Conservation (phyloP, 2,329 filamentous ascomycete genomes). For the Phialocephala sp. region DNA sequence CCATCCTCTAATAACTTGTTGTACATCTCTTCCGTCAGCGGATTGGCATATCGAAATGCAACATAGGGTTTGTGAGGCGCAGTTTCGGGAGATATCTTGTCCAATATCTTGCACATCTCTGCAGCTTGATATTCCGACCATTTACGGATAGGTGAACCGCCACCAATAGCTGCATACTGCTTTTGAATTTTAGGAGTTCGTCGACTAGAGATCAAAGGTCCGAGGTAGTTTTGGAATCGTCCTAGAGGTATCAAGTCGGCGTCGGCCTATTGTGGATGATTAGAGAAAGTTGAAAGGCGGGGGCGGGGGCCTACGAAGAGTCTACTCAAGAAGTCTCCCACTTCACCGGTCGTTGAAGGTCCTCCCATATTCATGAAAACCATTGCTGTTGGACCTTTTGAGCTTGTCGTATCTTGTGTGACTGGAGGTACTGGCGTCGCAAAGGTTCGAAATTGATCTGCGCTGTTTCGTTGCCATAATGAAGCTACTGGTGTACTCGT, state of each 20-base stretch:
- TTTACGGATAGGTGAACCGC: constrained; percentile 96
- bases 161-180: constrained; percentile 93
- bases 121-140: constrained; percentile 95
- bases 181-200: constrained; percentile 96
- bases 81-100: constrained; percentile 87
- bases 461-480: constrained; percentile 44
- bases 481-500: constrained; percentile 41
- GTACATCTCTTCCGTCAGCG: constrained; percentile 95
- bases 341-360: constrained; percentile 85
- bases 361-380: constrained; percentile 99
- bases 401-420: constrained; percentile 73
- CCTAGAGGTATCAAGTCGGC: constrained; percentile 95
- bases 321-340: constrained; percentile 86
- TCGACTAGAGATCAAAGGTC: constrained; percentile 82
- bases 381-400: constrained; percentile 90
- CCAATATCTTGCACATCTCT: constrained; percentile 97
- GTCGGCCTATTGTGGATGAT: constrained; percentile 67
- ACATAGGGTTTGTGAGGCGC: constrained; percentile 98
- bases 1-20: constrained; percentile 81
- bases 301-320: constrained; percentile 73
- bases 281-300: constrained; percentile 19
- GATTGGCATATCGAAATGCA: constrained; percentile 93
- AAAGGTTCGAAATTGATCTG: constrained; percentile 50
- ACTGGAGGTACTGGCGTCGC: constrained; percentile 76
- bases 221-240: constrained; percentile 86